Evolutionary conservation across 1,139 yeast species (phyloP), one percentile per base, ranked within the genome.

Genomic region (Sugiyamaella sp.): DNA sequence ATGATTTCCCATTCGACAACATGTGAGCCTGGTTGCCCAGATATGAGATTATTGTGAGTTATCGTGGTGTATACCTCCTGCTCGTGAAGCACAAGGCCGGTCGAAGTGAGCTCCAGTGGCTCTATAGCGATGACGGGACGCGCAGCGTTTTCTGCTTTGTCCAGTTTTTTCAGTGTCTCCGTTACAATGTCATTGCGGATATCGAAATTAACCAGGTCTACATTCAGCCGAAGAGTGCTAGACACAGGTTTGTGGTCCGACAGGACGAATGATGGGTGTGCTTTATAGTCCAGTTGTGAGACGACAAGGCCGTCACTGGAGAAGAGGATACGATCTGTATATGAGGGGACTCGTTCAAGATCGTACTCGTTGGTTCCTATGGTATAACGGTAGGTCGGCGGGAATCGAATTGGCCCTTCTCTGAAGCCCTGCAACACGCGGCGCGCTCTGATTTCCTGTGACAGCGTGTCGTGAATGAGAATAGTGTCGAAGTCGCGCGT

Each of bases 201-300:
- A 1, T 60, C 68, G 10, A 63, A 76, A 66, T 86, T 79, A 24
- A 84, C 74, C 14, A 82, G 64, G 25, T 76, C 74, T 0, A 79
- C 76, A 0, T 74, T 70, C 1, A 85, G 62, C 10, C 70, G 72
- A 62, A 81, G 82, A 8, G 77, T 73, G 0, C 85, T 77, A 47
- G 72, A 73, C 0, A 88, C 95, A 0, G 96, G 95, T 49, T 85
- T 74, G 68, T 89, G 96, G 65, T 89, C 96, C 0, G 91, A 84
- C 24, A 82, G 76, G 1, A 74, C 63, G 60, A 78, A 79, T 46
- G 63, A 66, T 63, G 48, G 51, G 19, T 57, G 52, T 3, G 63
- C 54, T 1, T 38, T 38, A 53, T 66, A 66, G 12, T 61, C 64
- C 14, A 46, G 27, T 43, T 60, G 63, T 2, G 58, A 45, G 42